Conservation (phyloP, 306 rosid species). For the Inga leiocalycina region DNA sequence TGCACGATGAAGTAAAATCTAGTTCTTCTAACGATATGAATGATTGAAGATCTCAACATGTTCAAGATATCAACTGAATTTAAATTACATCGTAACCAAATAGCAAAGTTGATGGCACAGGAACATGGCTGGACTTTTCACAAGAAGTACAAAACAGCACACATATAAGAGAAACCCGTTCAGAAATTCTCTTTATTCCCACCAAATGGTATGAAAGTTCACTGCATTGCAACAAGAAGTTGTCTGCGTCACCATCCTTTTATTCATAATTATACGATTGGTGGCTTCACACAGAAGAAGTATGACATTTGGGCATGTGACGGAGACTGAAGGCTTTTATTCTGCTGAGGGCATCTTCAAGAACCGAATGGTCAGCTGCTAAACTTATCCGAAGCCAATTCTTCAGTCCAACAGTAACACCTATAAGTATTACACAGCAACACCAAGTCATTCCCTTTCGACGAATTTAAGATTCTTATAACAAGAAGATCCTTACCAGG, state of each 20-base stretch:
- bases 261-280: neutral
- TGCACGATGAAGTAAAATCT: too few species aligned
- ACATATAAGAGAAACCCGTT: neutral
- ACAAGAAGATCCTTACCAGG: constrained; percentile 50
- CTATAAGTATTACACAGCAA: constrained; percentile 42
- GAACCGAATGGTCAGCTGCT: constrained; percentile 42
- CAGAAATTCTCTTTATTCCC: neutral
- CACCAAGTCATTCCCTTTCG: neutral
- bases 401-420: constrained; percentile 61
- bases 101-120: neutral
- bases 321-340: constrained; percentile 54
- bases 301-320: constrained; percentile 39
- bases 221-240: neutral
- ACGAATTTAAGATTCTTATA: constrained; percentile 11
- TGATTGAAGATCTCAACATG: neutral
- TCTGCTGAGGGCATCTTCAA: constrained; percentile 60
- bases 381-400: constrained; percentile 61
- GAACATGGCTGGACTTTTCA: neutral
- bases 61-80: neutral
- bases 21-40: too few species aligned
- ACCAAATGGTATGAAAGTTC: neutral
- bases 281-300: neutral
- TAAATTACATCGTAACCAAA: neutral
- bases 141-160: neutral
- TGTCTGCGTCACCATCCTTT: neutral